Percentiles rank a stretch among this genome's conserved stretches.
phyloP scores from a whole-genome alignment of 805 yeast genomes.

The Starmerella riodocensis region DNA sequence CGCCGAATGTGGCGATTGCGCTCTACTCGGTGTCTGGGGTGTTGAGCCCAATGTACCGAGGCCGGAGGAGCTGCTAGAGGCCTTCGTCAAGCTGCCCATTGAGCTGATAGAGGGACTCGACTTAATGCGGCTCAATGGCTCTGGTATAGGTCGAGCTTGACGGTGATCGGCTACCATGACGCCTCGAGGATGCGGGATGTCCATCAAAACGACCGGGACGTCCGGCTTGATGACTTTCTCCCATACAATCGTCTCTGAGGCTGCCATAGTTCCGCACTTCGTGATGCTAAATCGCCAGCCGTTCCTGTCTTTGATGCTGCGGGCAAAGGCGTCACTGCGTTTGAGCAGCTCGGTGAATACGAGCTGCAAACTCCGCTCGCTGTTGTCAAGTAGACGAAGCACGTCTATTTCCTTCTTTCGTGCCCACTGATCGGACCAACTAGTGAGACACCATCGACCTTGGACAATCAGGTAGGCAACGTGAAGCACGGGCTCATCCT shows the following conservation, averaged over 20 bases:
- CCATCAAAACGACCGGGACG: conserved; percentile 7
- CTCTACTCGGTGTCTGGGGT: not conserved
- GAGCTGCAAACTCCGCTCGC: conserved; percentile 11
- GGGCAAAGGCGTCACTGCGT: conserved; percentile 8
- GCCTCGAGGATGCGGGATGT: conserved; percentile 17
- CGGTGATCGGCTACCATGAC: conserved; percentile 1
- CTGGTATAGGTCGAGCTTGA: not conserved
- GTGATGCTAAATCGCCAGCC: conserved; percentile 28
- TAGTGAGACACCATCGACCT: conserved; percentile 70
- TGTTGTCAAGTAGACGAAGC: conserved; percentile 24
- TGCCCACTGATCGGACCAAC: conserved; percentile 84
- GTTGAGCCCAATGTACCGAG: not conserved
- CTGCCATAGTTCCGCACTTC: conserved; percentile 28
- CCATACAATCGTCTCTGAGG: conserved; percentile 27
- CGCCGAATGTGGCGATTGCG: not conserved
- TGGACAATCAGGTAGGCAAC: conserved; percentile 73
- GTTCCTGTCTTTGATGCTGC: conserved; percentile 3
- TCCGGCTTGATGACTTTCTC: conserved; percentile 6
- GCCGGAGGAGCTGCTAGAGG: not conserved
- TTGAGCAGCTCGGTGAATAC: conserved; percentile 18
- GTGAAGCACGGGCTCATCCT: conserved; percentile 70
- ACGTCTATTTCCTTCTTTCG: conserved; percentile 46
- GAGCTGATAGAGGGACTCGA: not conserved
- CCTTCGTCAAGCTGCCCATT: not conserved
- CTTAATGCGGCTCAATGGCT: not conserved